Evolutionary conservation across 257 asterid species (phyloP).

Genomic region (Solanum habrochaites): DNA sequence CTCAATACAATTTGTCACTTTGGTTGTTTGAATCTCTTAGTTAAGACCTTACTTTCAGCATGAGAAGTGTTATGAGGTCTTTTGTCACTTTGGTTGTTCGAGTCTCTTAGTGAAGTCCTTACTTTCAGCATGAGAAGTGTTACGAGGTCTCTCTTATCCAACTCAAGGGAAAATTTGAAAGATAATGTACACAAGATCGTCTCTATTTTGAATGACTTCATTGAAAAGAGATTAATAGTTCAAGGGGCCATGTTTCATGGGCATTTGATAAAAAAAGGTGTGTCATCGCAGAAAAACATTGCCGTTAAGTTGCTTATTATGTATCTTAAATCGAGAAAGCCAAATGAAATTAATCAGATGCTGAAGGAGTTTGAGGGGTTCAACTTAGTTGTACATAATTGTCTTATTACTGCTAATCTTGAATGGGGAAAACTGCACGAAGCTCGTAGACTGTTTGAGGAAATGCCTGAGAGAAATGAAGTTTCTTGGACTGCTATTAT

Average conservation of each 20-base stretch:
- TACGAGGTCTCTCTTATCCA: conserved; percentile 8
- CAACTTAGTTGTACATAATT: conserved; percentile 53
- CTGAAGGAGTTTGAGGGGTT: conserved; percentile 65
- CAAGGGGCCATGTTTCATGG: conserved; percentile 54
- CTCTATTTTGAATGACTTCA: conserved; percentile 24
- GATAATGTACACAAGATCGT: conserved; percentile 24
- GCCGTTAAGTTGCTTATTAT: conserved; percentile 49
- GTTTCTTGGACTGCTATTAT: conserved; percentile 71
- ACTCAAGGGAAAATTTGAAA: conserved; percentile 25
- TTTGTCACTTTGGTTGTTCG: no score
- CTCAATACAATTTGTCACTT: no score
- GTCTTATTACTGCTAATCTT: conserved; percentile 45
- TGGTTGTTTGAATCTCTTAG: no score
- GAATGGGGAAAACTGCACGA: conserved; percentile 35
- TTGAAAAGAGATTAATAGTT: conserved; percentile 15
- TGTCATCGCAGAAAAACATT: conserved; percentile 47
- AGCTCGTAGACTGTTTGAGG: conserved; percentile 62
- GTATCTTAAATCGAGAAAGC: conserved; percentile 41
- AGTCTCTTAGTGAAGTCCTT: background rate
- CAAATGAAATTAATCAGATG: conserved; percentile 42
- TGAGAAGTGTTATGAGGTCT: background rate
- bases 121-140: background rate
- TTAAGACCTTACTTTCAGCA: background rate
- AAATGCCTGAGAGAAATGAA: conserved; percentile 72
- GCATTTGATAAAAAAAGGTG: conserved; percentile 52